Evolutionary conservation across 2,329 filamentous ascomycete genomes (phyloP).

Genomic region (Sporothrix globosa): DNA sequence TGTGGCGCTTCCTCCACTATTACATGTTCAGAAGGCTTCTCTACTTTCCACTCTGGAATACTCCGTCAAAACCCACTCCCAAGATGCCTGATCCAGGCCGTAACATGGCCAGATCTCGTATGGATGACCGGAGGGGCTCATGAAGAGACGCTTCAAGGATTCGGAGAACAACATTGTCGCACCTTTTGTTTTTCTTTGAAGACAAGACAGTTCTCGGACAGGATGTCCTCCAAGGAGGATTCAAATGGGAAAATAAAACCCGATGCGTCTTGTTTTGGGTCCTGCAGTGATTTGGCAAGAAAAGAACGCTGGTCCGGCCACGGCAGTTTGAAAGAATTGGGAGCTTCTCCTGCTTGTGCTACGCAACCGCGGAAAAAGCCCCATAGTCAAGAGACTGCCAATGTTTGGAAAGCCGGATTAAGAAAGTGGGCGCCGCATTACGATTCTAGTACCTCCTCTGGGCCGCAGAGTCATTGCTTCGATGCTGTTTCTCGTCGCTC

Average conservation of each 20-base stretch:
- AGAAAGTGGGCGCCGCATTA: not conserved
- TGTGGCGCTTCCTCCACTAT: constrained; percentile 8
- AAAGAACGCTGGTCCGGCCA: not conserved
- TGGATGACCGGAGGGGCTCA: constrained; percentile 3
- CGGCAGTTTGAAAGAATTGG: not conserved
- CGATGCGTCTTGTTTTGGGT: constrained; percentile 1
- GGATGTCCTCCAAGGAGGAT: constrained; percentile 17
- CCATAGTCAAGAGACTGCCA: not conserved
- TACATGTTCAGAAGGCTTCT: not conserved
- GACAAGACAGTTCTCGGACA: too few relatives aligned
- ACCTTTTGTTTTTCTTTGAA: not conserved
- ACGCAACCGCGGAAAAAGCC: constrained; percentile 3
- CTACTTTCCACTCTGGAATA: constrained; percentile 1
- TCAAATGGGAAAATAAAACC: constrained; percentile 22
- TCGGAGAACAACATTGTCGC: not conserved
- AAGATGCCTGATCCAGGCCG: not conserved
- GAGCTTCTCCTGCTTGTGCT: not conserved
- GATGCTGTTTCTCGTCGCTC: not conserved
- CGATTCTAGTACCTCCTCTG: not conserved
- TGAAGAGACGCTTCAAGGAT: not conserved
- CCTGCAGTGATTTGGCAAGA: not conserved
- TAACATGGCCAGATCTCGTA: not conserved
- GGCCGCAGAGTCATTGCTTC: not conserved
- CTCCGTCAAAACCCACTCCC: not conserved
- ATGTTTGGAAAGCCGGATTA: constrained; percentile 9